Conservation (phyloP, 2,329 filamentous ascomycete genomes). For the Gnomoniopsis smithogilvyi region DNA sequence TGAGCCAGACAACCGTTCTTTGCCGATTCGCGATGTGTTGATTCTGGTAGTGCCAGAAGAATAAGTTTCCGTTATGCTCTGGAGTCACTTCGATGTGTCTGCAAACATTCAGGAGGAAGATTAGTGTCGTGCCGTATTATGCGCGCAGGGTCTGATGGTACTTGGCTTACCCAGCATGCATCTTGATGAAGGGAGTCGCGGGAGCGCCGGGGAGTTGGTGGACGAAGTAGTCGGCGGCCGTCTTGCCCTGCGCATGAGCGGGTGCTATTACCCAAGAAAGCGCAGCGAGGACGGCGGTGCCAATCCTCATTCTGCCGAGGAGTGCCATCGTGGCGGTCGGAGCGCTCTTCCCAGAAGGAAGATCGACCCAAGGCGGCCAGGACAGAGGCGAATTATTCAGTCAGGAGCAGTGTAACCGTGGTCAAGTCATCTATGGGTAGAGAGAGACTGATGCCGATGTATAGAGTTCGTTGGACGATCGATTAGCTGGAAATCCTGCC, state of each 20-base stretch:
- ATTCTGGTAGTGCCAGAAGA: conserved; percentile 98
- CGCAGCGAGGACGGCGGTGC: conserved; percentile 31
- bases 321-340: conserved; percentile 20
- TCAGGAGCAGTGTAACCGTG: neutral
- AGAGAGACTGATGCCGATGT: neutral
- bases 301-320: conserved; percentile 24
- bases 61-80: conserved; percentile 85
- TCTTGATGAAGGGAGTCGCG: conserved; percentile 76
- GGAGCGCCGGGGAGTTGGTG: conserved; percentile 81
- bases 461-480: neutral
- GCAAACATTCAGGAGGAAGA: conserved; percentile 6
- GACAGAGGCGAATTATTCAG: neutral
- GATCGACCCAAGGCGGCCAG: conserved; percentile 13
- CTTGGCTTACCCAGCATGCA: conserved; percentile 87
- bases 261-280: conserved; percentile 38
- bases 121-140: neutral
- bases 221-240: conserved; percentile 86
- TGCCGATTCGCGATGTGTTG: conserved; percentile 89
- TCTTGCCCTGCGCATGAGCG: conserved; percentile 37
- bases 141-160: neutral
- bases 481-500: neutral
- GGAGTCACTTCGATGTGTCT: conserved; percentile 90
- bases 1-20: conserved; percentile 93
- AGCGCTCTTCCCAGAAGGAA: conserved; percentile 8
- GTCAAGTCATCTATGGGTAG: neutral